These are phyloP conservation scores for Hypoxylon sp. DNA, from an alignment of 2,329 filamentous ascomycete genomes.

Conservation along the genomic window DNA sequence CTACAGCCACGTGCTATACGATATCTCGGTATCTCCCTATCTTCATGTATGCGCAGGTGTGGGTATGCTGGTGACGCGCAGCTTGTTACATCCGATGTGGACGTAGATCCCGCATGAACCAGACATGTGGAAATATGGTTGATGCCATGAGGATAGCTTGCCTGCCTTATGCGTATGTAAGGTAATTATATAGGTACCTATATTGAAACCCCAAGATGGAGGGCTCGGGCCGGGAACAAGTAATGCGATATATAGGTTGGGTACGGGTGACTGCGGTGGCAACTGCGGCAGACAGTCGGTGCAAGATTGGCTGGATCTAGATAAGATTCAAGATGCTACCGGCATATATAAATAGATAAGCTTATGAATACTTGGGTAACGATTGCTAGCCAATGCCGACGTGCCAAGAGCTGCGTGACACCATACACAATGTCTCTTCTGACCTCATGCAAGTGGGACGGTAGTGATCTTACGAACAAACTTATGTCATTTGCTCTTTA, in stretches of 20 bases:
- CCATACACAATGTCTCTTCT: neutral
- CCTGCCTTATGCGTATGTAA: no score
- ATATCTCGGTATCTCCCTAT: constrained; percentile 1
- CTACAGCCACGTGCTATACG: constrained; percentile 8
- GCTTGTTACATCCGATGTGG: neutral
- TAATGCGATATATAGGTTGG: neutral
- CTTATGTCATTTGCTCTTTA: neutral
- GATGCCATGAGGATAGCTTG: neutral
- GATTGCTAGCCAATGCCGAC: neutral
- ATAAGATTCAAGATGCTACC: constrained; percentile 1
- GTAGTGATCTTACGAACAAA: neutral
- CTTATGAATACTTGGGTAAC: constrained; percentile 2
- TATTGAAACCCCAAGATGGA: neutral
- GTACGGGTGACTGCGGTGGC: neutral
- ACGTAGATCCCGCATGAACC: constrained; percentile 1
- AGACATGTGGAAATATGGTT: constrained; percentile 11
- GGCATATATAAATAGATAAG: constrained; percentile 11
- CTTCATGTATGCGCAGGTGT: neutral
- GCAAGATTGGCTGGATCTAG: constrained; percentile 11
- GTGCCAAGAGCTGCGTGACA: constrained; percentile 1
- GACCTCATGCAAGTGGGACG: neutral
- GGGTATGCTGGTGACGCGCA: constrained; percentile 7
- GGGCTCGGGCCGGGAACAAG: neutral
- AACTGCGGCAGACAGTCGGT: neutral
- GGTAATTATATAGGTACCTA: no score